phyloP scores from a whole-genome alignment of 1,139 yeast species.

The Pichia sp. region DNA sequence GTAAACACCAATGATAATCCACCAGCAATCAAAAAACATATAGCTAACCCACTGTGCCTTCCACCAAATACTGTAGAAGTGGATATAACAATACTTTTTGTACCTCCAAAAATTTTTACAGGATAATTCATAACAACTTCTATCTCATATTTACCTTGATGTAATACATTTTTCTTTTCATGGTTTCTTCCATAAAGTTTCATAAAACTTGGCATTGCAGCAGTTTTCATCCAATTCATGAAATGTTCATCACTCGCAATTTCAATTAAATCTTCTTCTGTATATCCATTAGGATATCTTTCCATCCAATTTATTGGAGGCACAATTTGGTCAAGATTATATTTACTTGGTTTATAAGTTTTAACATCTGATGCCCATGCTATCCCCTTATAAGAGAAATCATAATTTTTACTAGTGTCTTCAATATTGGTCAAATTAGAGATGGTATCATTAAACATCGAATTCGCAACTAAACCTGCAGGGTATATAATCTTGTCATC shows the following conservation, averaged over 20 bases:
- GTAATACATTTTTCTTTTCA: conserved; percentile 33
- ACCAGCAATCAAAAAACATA: conserved; percentile 61
- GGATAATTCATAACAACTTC: conserved; percentile 64
- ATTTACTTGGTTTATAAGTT: conserved; percentile 53
- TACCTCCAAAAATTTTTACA: conserved; percentile 59
- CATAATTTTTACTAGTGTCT: conserved; percentile 37
- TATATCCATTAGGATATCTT: conserved; percentile 63
- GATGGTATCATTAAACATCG: conserved; percentile 67
- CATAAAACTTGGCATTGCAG: conserved; percentile 64
- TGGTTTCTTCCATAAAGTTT: conserved; percentile 57
- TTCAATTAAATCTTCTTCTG: conserved; percentile 55
- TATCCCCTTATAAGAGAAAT: conserved; percentile 48
- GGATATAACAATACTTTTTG: conserved; percentile 58
- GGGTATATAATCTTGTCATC: conserved; percentile 56
- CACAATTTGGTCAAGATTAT: conserved; percentile 50
- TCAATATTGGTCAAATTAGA: conserved; percentile 36
- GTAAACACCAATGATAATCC: conserved; percentile 38
- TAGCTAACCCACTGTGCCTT: conserved; percentile 57
- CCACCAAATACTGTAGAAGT: conserved; percentile 69
- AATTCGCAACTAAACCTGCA: conserved; percentile 74
- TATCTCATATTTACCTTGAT: conserved; percentile 54
- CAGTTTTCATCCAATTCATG: conserved; percentile 84
- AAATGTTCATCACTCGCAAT: conserved; percentile 48
- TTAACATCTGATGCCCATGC: conserved; percentile 61
- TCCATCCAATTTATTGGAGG: conserved; percentile 77